A percentile compares a stretch with the other conserved stretches of the same genome.
Evolutionary conservation across 768 basidiomycete species (phyloP).

Genomic region (Russula sp.): DNA sequence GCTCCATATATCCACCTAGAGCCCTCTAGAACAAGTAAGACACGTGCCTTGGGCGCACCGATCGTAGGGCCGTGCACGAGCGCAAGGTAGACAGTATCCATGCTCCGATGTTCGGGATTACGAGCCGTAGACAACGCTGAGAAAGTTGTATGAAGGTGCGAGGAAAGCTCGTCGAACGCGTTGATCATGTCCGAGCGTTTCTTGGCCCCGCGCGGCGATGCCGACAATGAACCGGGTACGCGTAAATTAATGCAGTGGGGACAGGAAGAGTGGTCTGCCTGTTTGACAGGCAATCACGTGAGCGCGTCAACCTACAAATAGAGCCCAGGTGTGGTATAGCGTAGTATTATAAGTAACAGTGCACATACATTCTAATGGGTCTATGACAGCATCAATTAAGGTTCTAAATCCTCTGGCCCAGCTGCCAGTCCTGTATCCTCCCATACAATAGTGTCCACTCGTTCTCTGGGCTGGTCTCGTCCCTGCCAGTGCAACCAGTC

Average conservation of each 20-base stretch:
- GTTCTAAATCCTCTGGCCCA: constrained; percentile 13
- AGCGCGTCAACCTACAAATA: too few relatives aligned
- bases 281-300: constrained; percentile 12
- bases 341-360: too few relatives aligned
- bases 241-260: constrained; percentile 38
- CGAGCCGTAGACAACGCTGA: constrained; percentile 65
- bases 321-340: too few relatives aligned
- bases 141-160: constrained; percentile 74
- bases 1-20: constrained; percentile 46
- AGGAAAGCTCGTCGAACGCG: constrained; percentile 67
- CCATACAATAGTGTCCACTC: constrained; percentile 16
- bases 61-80: constrained; percentile 66
- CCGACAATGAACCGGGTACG: constrained; percentile 50
- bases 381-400: neutral
- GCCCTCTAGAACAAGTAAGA: constrained; percentile 63
- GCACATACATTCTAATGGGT: too few relatives aligned
- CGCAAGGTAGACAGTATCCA: constrained; percentile 50
- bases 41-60: constrained; percentile 56
- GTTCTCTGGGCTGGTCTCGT: neutral
- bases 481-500: constrained; percentile 28
- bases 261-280: neutral
- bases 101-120: constrained; percentile 20
- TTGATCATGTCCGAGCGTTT: constrained; percentile 59
- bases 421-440: constrained; percentile 15
- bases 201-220: constrained; percentile 51